Conservation (phyloP, 345 rosid species). For the Gossypium arboreum region DNA sequence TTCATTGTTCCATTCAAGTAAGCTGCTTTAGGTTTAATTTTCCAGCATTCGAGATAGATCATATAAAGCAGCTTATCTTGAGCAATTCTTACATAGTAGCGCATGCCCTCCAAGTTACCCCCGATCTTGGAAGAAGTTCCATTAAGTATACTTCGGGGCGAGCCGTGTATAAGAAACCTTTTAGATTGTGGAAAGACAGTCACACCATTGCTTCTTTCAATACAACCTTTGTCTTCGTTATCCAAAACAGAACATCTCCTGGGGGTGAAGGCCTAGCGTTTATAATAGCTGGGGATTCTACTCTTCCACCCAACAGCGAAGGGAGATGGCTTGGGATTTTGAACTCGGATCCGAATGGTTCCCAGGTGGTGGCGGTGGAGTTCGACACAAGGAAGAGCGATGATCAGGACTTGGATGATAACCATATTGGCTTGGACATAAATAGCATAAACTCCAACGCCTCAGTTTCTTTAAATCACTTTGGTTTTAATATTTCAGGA, state of each 20-base stretch:
- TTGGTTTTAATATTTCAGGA: slow-evolving; percentile 27
- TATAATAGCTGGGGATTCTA: neutral
- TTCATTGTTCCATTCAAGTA: neutral
- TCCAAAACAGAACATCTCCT: neutral
- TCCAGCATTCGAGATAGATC: neutral
- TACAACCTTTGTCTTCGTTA: neutral
- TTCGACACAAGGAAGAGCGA: neutral
- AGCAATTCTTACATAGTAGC: neutral
- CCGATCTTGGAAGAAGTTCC: neutral
- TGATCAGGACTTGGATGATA: neutral
- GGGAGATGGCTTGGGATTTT: slow-evolving; percentile 1
- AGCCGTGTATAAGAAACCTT: neutral
- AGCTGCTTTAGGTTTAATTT: neutral
- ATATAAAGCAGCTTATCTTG: neutral
- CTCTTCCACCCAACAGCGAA: neutral
- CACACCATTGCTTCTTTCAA: neutral
- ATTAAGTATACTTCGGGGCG: neutral
- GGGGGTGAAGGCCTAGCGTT: neutral
- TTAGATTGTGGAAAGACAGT: neutral
- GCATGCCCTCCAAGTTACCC: neutral
- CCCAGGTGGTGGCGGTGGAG: neutral
- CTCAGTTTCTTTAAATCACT: neutral
- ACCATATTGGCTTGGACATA: neutral
- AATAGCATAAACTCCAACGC: neutral
- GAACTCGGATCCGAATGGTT: neutral